These are phyloP conservation scores for Stachybotrys echinatus DNA, from an alignment of 2,329 filamentous ascomycete genomes.

Conservation along the genomic window DNA sequence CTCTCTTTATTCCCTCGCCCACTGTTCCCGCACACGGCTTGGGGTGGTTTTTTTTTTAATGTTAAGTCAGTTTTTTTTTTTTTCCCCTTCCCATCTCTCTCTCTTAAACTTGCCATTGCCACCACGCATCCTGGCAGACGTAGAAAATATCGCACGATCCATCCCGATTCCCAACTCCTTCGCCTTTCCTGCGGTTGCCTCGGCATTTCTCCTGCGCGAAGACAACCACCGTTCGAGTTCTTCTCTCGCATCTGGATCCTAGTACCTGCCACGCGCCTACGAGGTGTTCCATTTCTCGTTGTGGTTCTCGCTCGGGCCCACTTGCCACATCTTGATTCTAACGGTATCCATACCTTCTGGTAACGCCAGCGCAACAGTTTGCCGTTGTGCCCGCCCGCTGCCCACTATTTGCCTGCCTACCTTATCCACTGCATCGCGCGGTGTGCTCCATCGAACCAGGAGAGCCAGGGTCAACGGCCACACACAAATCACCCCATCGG, in stretches of 20 bases:
- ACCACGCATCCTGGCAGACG: neutral
- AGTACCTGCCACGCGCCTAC: conserved; percentile 15
- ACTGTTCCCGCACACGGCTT: neutral
- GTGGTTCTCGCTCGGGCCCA: conserved; percentile 22
- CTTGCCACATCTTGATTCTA: conserved; percentile 19
- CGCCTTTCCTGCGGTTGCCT: neutral
- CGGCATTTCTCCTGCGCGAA: neutral
- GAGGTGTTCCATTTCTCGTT: conserved; percentile 12
- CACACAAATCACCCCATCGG: neutral
- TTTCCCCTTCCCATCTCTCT: neutral
- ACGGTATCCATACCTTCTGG: neutral
- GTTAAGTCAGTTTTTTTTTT: neutral
- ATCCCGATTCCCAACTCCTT: neutral
- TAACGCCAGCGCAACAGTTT: neutral
- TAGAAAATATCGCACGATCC: neutral
- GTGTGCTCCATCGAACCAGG: neutral
- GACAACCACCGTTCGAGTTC: neutral
- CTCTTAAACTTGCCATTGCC: neutral
- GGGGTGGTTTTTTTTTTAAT: neutral
- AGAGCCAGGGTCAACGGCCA: conserved; percentile 1
- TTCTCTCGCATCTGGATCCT: conserved; percentile 15
- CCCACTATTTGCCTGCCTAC: neutral
- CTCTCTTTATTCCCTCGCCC: neutral
- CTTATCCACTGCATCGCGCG: neutral
- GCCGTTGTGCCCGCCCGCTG: neutral